A percentile compares a stretch with the other conserved stretches of the same genome.
These are phyloP conservation scores for Sporothrix brasiliensis DNA, from an alignment of 2,329 filamentous ascomycete species.

Conservation along the genomic window DNA sequence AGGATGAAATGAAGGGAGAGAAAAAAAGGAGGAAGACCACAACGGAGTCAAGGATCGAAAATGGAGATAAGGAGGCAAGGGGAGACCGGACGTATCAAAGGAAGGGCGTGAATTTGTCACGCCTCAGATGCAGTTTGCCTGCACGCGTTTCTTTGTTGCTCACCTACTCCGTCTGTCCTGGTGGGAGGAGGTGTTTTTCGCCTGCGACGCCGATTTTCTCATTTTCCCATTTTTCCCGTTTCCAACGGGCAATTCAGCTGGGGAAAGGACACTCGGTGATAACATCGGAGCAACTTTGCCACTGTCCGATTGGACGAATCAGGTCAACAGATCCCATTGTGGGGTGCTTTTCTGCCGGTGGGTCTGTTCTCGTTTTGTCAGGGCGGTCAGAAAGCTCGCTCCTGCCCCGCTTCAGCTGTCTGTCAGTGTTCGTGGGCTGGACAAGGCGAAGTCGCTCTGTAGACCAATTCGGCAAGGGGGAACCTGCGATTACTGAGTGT, in stretches of 20 bases:
- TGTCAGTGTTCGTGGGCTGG: background rate
- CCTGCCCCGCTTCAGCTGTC: conserved; percentile 4
- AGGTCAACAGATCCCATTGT: background rate
- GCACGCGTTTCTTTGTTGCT: background rate
- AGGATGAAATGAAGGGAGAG: background rate
- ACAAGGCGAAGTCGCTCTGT: background rate
- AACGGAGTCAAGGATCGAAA: conserved; percentile 1
- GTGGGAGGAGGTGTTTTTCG: conserved; percentile 8
- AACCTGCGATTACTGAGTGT: conserved; percentile 18
- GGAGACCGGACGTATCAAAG: background rate
- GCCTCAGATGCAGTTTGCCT: conserved; percentile 16
- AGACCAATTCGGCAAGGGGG: background rate
- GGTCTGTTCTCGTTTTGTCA: background rate
- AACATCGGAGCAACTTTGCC: conserved; percentile 32
- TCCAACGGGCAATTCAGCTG: conserved; percentile 19
- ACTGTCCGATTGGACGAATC: conserved; percentile 32
- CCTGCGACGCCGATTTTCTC: conserved; percentile 17
- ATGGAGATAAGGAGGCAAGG: background rate
- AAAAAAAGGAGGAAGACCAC: background rate
- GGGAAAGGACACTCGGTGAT: conserved; percentile 32
- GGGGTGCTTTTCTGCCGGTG: conserved; percentile 16
- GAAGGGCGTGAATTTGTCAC: conserved; percentile 28
- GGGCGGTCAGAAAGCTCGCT: conserved; percentile 12
- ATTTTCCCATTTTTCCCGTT: conserved; percentile 15
- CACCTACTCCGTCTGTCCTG: conserved; percentile 2